A percentile compares a stretch with the other conserved stretches of the same genome.
Conservation (phyloP, 1,139 yeast species). For the Nakaseomyces kungkrabaensis region DNA sequence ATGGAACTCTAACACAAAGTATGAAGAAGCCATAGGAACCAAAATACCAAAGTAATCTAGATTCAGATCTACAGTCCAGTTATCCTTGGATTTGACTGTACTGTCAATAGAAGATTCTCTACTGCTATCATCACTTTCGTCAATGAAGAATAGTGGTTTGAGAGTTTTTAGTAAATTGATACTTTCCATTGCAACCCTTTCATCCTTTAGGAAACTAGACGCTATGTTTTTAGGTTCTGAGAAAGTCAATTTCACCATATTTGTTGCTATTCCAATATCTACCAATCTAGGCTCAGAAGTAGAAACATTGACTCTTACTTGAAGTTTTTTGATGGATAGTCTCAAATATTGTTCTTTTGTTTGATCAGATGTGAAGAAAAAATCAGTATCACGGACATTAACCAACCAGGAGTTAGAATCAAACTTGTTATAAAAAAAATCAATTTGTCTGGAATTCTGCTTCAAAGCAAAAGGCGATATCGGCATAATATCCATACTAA, state of each 20-base stretch:
- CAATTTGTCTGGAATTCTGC: slow-evolving; percentile 17
- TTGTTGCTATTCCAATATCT: slow-evolving; percentile 14
- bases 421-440: slow-evolving; percentile 14
- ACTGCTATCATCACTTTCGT: background rate
- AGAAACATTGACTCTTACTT: slow-evolving; percentile 10
- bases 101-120: background rate
- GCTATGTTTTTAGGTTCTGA: slow-evolving; percentile 23
- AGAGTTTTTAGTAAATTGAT: slow-evolving; percentile 10
- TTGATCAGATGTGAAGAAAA: slow-evolving; percentile 19
- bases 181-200: slow-evolving; percentile 18
- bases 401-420: slow-evolving; percentile 12
- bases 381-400: slow-evolving; percentile 19
- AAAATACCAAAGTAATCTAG: slow-evolving; percentile 23
- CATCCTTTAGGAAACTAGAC: slow-evolving; percentile 20
- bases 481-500: slow-evolving; percentile 22
- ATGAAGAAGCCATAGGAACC: slow-evolving; percentile 22
- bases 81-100: slow-evolving; percentile 1
- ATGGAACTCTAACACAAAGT: slow-evolving; percentile 24
- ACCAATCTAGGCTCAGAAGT: slow-evolving; percentile 6
- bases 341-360: slow-evolving; percentile 22
- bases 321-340: slow-evolving; percentile 19
- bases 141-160: slow-evolving; percentile 5
- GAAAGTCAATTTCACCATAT: slow-evolving; percentile 21
- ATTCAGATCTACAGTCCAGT: slow-evolving; percentile 16
- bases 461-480: slow-evolving; percentile 18